Evolutionary conservation across 768 basidiomycete genomes (phyloP).

Genomic region (Gloeopeniophorella convolvens): DNA sequence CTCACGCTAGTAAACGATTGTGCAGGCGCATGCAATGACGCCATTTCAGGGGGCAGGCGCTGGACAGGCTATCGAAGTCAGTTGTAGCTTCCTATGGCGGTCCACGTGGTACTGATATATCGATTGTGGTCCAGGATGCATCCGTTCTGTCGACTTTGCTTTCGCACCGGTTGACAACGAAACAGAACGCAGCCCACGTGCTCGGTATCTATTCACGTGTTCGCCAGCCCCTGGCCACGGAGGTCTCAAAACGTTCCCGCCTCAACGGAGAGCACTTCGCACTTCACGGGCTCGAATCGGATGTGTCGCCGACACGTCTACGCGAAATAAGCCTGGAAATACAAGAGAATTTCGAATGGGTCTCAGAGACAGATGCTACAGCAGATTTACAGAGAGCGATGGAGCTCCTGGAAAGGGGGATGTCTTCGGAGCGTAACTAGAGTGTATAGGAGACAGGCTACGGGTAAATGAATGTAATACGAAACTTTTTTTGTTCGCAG

Average conservation of each 20-base stretch:
- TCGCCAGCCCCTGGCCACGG: conserved; percentile 27
- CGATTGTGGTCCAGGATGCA: too few species aligned
- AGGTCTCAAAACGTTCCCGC: conserved; percentile 24
- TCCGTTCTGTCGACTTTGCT: conserved; percentile 36
- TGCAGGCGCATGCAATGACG: conserved; percentile 34
- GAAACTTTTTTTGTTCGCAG: too few species aligned
- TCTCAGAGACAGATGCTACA: conserved; percentile 5
- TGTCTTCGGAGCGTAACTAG: background rate
- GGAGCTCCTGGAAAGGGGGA: background rate
- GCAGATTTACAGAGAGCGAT: conserved; percentile 1
- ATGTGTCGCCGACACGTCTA: background rate
- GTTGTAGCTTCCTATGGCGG: conserved; percentile 3
- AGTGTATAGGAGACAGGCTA: too few species aligned
- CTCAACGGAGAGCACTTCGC: conserved; percentile 26
- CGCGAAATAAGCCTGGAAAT: background rate
- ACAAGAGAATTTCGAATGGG: conserved; percentile 13
- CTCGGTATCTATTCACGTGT: conserved; percentile 28
- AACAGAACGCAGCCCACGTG: conserved; percentile 19
- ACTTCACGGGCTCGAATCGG: conserved; percentile 11
- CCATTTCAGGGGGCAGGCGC: conserved; percentile 42
- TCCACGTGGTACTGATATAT: too few species aligned
- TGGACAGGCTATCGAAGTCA: conserved; percentile 38
- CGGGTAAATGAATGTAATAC: too few species aligned
- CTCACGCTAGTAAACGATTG: too few species aligned
- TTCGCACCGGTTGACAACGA: conserved; percentile 33